Percentiles rank a stretch among this genome's conserved stretches.
Evolutionary conservation across 805 yeast genomes (phyloP).

Genomic region (Wickerhamomyces queroliae): DNA sequence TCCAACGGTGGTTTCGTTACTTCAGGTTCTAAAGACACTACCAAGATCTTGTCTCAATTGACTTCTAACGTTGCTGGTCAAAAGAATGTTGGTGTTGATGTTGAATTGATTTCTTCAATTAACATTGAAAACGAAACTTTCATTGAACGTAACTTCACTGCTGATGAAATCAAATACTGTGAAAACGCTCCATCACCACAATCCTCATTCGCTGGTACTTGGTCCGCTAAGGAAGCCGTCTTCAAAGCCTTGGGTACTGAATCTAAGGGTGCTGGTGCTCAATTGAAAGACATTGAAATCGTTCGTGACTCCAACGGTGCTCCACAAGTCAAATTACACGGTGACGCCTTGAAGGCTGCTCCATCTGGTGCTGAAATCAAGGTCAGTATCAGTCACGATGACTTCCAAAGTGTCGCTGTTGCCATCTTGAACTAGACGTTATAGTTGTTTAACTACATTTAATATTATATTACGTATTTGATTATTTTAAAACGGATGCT

Average conservation of each 20-base stretch:
- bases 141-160: slow-evolving; percentile 87
- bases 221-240: slow-evolving; percentile 99
- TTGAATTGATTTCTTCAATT: slow-evolving; percentile 77
- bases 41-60: slow-evolving; percentile 52
- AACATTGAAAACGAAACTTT: slow-evolving; percentile 88
- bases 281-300: slow-evolving; percentile 88
- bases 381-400: slow-evolving; percentile 95
- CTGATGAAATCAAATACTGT: slow-evolving; percentile 75
- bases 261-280: slow-evolving; percentile 93
- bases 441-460: background rate
- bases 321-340: slow-evolving; percentile 74
- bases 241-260: slow-evolving; percentile 90
- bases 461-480: background rate
- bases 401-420: slow-evolving; percentile 95
- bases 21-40: slow-evolving; percentile 48
- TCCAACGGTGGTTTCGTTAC: slow-evolving; percentile 35
- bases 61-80: slow-evolving; percentile 39
- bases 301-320: slow-evolving; percentile 58
- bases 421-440: slow-evolving; percentile 55
- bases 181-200: slow-evolving; percentile 64
- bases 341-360: slow-evolving; percentile 76
- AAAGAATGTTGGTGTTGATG: slow-evolving; percentile 91
- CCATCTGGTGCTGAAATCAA: slow-evolving; percentile 61
- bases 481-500: too few species aligned
- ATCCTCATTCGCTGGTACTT: slow-evolving; percentile 93